Base-by-base conservation (phyloP, 129 eudicot genomes). In the Logfia minima region DNA sequence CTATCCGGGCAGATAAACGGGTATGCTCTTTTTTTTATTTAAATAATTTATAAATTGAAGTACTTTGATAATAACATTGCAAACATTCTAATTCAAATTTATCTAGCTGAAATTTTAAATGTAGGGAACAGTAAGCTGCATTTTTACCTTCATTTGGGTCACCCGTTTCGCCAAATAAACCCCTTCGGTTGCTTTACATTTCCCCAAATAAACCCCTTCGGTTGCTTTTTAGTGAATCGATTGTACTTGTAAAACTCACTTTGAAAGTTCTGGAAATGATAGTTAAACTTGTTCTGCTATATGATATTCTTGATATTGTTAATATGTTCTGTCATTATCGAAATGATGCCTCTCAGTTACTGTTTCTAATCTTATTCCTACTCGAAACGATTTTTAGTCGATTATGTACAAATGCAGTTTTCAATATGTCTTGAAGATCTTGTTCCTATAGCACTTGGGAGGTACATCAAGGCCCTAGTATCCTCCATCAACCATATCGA, bases 351-450 rank as follows among this genome's bases (percentile, higher is more conserved):
- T 28, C 10, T 3, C 19, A 17, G 51, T 62, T 64, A 8, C 63
- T 63, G 61, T 29, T 48, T 9, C 9, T 72, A 72, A 43, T 63
- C 16, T 53, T 52, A 22, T 35, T 71, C 69, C 21, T 34, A 58
- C 74, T 66, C 61, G 32, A 79, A 62, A 67, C 39, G 5, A 59
- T 22, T 8, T 58, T 7, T 76, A 29, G 41, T 68, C 72, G 72
- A 80, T 76, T 51, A 34, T 66, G 61, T 58, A 51, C 78, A 29
- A 80, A 62, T 90, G 86, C 97, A 94, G 99, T 94, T 94, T 81
- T 91, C 96, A 32, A 72, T 91, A 87, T 91, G 99, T 87, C 94
- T 94, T 62, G 99, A 94, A 85, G 99, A 94, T 89, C 88, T 94
- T 81, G 94, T 94, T 75, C 99, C 97, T 39, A 84, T 91, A 72